phyloP scores from a whole-genome alignment of 306 rosid genomes.

The Hippophae gyantsensis region DNA sequence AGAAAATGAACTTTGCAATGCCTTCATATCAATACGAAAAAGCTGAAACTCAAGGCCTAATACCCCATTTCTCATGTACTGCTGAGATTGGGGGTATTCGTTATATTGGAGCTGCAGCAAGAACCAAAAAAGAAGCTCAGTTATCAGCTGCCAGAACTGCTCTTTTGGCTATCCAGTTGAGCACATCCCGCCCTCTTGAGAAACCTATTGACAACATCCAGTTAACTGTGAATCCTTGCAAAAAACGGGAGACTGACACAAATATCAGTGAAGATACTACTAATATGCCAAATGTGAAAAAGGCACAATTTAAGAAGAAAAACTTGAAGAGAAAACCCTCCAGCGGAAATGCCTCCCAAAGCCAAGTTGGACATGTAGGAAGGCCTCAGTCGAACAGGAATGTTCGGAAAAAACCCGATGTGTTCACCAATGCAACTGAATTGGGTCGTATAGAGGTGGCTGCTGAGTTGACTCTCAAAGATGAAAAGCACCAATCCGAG shows the following conservation, averaged over 20 bases:
- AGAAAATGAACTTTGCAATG: conserved; percentile 91
- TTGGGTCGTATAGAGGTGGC: neutral
- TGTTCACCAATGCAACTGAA: conserved; percentile 12
- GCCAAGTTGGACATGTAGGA: conserved; percentile 11
- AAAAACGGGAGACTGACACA: conserved; percentile 35
- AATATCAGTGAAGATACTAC: conserved; percentile 24
- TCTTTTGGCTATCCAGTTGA: conserved; percentile 61
- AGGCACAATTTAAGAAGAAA: conserved; percentile 30
- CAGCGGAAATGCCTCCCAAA: conserved; percentile 15
- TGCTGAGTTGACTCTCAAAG: neutral
- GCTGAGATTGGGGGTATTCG: conserved; percentile 80
- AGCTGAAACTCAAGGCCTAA: conserved; percentile 48
- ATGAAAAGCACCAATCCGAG: neutral
- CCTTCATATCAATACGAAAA: conserved; percentile 62
- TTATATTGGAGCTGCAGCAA: conserved; percentile 75
- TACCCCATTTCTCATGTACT: conserved; percentile 50
- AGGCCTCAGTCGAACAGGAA: conserved; percentile 9
- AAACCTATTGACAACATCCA: conserved; percentile 30
- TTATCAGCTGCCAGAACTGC: conserved; percentile 97
- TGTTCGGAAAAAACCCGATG: conserved; percentile 10
- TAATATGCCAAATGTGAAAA: conserved; percentile 41
- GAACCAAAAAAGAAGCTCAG: conserved; percentile 91
- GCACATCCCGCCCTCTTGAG: conserved; percentile 34
- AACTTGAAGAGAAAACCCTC: conserved; percentile 18
- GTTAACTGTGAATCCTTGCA: conserved; percentile 71